Evolutionary conservation across 352 stramenopile genomes (phyloP), one percentile per base, ranked within the genome.

Genomic region (Globisporangium viniferum): DNA sequence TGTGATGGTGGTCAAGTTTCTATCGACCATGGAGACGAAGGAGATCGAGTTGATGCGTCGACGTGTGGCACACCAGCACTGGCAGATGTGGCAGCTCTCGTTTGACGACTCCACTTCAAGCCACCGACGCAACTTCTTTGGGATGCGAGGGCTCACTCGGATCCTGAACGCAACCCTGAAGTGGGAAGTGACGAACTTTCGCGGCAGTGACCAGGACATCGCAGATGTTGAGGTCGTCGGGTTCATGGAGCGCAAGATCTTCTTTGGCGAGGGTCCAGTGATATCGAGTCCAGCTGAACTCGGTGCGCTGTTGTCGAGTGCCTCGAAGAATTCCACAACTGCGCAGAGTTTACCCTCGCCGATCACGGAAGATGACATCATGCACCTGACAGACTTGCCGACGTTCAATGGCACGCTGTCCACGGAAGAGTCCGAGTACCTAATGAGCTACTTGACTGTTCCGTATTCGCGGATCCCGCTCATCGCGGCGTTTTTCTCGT

Each of bases 401-500:
- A 98, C 96, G 0, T 99, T 99, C 75, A 93, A 97, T 55, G 89
- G 96, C 54, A 97, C 97, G 27, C 79, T 99, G n/a, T 97, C 91
- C 14, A 88, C 94, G 24, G 94, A 98, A 62, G 97, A 99, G 71
- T 97, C 94, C 0, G 97, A 99, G 78, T 96, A 98, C 12, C 92
- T 99, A 63, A 91, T 99, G 66, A 97, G 98, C 72, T 99, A 99
- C 75, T 87, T 99, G 62, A 99, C 98, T 5, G 98, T 98, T 9
- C 98, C 98, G 35, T 99, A 99, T 71, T 93, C 98, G 35, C 77
- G 97, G 24, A 99, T 99, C 70, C 98, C 98, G 39, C 85, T 99
- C 5, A 89, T 99, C 35, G 75, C 98, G 9, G 94, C 98, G 54
- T 99, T 99, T 68, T 99, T 99, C 66, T 90, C 97, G 7, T 96